Evolutionary conservation across 257 asterid genomes (phyloP), one percentile per base, ranked within the genome.

Genomic region (Fraxinus cuspidata): DNA sequence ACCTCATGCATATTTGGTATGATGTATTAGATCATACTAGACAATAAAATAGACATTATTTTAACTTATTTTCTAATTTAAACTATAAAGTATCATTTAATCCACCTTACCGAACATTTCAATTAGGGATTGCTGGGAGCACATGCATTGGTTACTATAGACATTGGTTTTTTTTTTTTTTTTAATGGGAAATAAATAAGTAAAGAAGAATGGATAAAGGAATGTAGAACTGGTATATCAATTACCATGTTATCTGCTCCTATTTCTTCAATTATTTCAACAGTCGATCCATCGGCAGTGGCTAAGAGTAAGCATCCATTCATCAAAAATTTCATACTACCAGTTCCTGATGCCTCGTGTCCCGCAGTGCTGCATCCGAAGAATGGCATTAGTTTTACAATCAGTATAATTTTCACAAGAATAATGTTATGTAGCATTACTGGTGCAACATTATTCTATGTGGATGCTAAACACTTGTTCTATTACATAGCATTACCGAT

Each of bases 271-370:
- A 82, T 82, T 35, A 85, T 79, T 83, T 85, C 90, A 51, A 85
- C 75, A 21, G 88, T 84, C 72, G 89, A 82, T 71, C 89, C 90
- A 83, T 87, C 87, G 29, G 87, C 88, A 40, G 90, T 85, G 75
- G 89, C 90, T 78, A 85, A 84, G 79, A 87, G 81, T 75, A 87
- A 75, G 78, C 87, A 85, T 40, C 90, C 90, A 74, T 87, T 87
- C 88, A 87, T 85, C 81, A 87, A 83, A 85, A 87, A 87, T 71
- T 87, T 87, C 88, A 87, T 85, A 72, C 89, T 84, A 64, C 90
- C 86, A 44, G 88, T 87, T 79, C 89, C 90, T 44, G 89, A 87
- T 72, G 88, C 90, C 85, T 87, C 90, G n/a, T 85, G 90, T 77
- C 90, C 90, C 44, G 89, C 89, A 34, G 90, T 85, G 75, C 90